Base-by-base conservation (phyloP, 2,329 filamentous ascomycete species). In the Aspergillus caelatus region DNA sequence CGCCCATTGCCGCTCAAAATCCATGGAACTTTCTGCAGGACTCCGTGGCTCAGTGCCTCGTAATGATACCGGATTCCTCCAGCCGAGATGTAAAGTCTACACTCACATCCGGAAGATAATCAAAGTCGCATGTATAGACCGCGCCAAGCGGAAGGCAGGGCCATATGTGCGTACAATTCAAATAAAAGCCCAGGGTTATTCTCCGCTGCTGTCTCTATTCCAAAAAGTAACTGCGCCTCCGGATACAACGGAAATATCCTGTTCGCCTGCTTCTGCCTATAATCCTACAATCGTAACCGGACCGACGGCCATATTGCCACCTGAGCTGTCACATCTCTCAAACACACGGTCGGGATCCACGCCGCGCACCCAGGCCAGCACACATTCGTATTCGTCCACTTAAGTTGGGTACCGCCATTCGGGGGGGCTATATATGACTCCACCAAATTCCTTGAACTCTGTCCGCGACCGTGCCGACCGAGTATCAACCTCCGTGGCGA, bases 11-110 rank as follows among this genome's bases (percentile, higher is more conserved):
- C 11, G 71, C 70, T n/a, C 52, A 23, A 23, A 21, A 67, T 72
- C 74, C 74, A 77, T 9, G 73, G 71, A 9, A 71, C 71, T 66
- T 75, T 72, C 57, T 77, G 73, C 55, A 77, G 50, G 54, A 72
- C 72, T 3, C 74, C 72, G 64, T 78, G 69, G 9, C 71, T 72
- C 46, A 77, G 53, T 1, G 57, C 58, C 28, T 71, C 66, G 41
- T 46, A 7, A 59, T 77, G 72, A 16, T 66, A 59, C 72, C 72
- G 76, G 0, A 55, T 57, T 14, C 76, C 41, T 73, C 56, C 36
- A 78, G 58, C 59, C 74, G 75, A 16, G 53, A 62, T 0, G 70
- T 72, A 60, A 46, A 26, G 43, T 26, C 21, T 12, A 23, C 45
- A 21, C 11, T 10, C n/a, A 16, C 6, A 72, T 76, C 72, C 21